These are phyloP conservation scores for Collybia mongolica DNA, from an alignment of 768 basidiomycete genomes.

Conservation along the genomic window DNA sequence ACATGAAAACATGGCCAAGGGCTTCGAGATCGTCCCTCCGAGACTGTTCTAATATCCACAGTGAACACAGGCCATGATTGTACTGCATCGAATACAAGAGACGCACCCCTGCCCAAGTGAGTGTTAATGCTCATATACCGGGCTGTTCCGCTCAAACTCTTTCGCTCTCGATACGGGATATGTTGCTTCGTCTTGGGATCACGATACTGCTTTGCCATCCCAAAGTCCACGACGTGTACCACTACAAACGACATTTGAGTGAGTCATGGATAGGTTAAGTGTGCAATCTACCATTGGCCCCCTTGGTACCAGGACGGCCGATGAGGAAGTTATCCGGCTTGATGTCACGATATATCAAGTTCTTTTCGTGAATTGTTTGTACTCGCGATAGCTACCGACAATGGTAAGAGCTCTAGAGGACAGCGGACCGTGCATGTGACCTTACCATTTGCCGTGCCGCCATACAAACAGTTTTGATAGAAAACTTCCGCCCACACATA, in stretches of 20 bases:
- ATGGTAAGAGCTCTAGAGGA: slow-evolving; percentile 7
- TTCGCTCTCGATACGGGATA: slow-evolving; percentile 97
- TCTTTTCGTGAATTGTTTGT: slow-evolving; percentile 99
- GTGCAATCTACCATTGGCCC: slow-evolving; percentile 63
- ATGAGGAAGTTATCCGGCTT: slow-evolving; percentile 99
- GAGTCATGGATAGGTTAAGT: no score
- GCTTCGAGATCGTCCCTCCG: slow-evolving; percentile 97
- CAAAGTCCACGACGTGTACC: slow-evolving; percentile 96
- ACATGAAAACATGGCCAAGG: slow-evolving; percentile 99
- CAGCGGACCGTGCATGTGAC: slow-evolving; percentile 6
- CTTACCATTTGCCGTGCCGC: slow-evolving; percentile 94
- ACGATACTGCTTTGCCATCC: slow-evolving; percentile 99
- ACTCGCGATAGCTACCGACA: slow-evolving; percentile 79
- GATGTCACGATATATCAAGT: slow-evolving; percentile 98
- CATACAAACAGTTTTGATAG: slow-evolving; percentile 98
- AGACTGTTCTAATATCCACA: slow-evolving; percentile 64
- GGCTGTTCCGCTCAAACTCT: slow-evolving; percentile 95
- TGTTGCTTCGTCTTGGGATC: slow-evolving; percentile 99
- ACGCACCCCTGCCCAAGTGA: slow-evolving; percentile 89
- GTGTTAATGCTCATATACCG: slow-evolving; percentile 99
- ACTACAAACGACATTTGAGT: slow-evolving; percentile 36
- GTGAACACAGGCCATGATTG: slow-evolving; percentile 6
- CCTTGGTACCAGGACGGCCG: slow-evolving; percentile 91
- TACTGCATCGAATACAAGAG: slow-evolving; percentile 4
- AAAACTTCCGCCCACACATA: slow-evolving; percentile 98